A percentile compares a stretch with the other conserved stretches of the same genome.
Evolutionary conservation across 495 filamentous ascomycete species (phyloP).

Genomic region (Penicillium arizonense): DNA sequence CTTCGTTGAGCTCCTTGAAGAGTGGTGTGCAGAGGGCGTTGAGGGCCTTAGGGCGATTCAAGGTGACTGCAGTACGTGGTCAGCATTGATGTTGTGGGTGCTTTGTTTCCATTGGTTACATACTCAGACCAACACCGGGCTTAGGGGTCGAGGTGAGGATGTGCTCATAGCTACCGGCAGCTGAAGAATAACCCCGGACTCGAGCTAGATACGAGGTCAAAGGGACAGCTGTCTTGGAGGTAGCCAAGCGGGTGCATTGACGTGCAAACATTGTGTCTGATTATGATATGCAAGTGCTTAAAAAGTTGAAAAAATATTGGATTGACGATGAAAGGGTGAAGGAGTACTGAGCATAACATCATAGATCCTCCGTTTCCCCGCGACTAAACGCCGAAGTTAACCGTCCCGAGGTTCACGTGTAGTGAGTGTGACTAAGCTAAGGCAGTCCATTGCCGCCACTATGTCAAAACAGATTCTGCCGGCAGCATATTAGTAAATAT

Average conservation of each 20-base stretch:
- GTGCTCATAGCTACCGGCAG: constrained; percentile 66
- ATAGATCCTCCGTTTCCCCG: constrained; percentile 28
- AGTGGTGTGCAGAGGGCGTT: constrained; percentile 89
- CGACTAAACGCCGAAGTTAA: constrained; percentile 31
- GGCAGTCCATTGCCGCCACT: too few species aligned
- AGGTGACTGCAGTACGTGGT: constrained; percentile 61
- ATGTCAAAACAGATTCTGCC: too few species aligned
- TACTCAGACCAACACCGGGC: constrained; percentile 87
- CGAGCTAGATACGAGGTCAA: constrained; percentile 49
- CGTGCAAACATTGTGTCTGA: constrained; percentile 51
- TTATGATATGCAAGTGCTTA: not conserved
- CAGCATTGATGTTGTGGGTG: constrained; percentile 2
- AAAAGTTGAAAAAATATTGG: not conserved
- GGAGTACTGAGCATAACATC: not conserved
- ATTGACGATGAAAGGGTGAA: constrained; percentile 1
- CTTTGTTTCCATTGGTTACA: constrained; percentile 8
- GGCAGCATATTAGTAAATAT: too few species aligned
- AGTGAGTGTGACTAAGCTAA: not conserved
- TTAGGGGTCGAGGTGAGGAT: constrained; percentile 79
- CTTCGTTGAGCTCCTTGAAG: constrained; percentile 84
- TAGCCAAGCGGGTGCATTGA: constrained; percentile 55
- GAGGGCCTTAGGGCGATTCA: constrained; percentile 91
- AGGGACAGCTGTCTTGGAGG: constrained; percentile 51
- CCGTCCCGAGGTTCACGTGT: constrained; percentile 32
- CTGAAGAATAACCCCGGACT: constrained; percentile 55